These are phyloP conservation scores for Gloeostereum incarnatum DNA, from an alignment of 768 basidiomycete genomes.

Conservation along the genomic window DNA sequence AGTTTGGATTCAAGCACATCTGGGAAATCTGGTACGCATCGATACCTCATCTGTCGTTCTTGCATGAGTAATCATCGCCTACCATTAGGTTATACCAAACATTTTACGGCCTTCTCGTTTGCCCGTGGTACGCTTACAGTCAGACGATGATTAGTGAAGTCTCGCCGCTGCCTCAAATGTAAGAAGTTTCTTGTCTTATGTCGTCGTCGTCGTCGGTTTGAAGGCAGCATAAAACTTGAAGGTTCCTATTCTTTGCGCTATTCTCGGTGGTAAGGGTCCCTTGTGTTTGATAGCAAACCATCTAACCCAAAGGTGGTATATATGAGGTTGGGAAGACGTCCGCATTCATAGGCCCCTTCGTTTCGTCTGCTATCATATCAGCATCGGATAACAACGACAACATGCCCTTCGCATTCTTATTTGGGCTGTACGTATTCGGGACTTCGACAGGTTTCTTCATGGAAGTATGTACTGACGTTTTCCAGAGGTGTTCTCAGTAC, in stretches of 20 bases:
- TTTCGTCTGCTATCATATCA: conserved; percentile 67
- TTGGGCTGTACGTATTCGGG: conserved; percentile 59
- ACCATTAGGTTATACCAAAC: conserved; percentile 52
- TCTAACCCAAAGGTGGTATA: neutral
- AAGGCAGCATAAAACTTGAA: conserved; percentile 6
- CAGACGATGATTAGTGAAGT: conserved; percentile 82
- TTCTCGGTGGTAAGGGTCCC: conserved; percentile 48
- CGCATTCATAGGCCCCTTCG: conserved; percentile 68
- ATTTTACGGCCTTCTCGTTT: conserved; percentile 65
- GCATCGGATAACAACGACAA: conserved; percentile 60
- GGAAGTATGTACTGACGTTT: neutral
- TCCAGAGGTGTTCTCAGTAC: conserved; percentile 43
- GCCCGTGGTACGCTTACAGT: conserved; percentile 77
- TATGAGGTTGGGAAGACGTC: conserved; percentile 62
- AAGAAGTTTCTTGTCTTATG: conserved; percentile 9
- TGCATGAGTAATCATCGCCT: neutral
- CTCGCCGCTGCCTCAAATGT: conserved; percentile 65
- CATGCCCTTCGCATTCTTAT: conserved; percentile 70
- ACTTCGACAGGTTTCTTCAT: neutral
- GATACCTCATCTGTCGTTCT: neutral
- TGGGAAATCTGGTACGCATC: conserved; percentile 64
- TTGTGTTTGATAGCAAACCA: neutral
- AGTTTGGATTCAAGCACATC: conserved; percentile 74
- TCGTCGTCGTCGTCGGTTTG: neutral
- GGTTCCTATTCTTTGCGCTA: conserved; percentile 70